phyloP scores from a whole-genome alignment of 768 basidiomycete species.

The Russula brevipes region DNA sequence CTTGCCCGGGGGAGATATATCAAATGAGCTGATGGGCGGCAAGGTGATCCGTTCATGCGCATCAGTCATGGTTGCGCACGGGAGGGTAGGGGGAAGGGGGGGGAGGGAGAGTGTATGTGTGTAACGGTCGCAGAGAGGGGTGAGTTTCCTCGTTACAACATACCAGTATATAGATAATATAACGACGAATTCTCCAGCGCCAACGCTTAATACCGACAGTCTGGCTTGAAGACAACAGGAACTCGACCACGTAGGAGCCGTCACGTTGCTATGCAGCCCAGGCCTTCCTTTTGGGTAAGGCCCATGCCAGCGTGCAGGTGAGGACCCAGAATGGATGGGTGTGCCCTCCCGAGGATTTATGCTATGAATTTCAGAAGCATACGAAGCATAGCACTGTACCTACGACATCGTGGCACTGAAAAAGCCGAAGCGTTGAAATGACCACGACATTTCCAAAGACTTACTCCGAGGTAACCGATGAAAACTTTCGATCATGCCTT shows the following conservation, averaged over 20 bases:
- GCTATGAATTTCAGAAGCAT: conserved; percentile 21
- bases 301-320: conserved; percentile 22
- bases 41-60: conserved; percentile 21
- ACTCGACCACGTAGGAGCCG: conserved; percentile 22
- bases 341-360: conserved; percentile 22
- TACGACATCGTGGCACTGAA: conserved; percentile 19
- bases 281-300: conserved; percentile 21
- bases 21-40: conserved; percentile 20
- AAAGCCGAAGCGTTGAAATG: conserved; percentile 10
- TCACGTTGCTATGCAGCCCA: conserved; percentile 21
- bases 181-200: conserved; percentile 13
- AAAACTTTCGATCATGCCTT: conserved; percentile 21
- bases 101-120: background rate
- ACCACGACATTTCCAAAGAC: conserved; percentile 20
- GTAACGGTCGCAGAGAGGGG: conserved; percentile 10
- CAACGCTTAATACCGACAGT: conserved; percentile 2
- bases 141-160: conserved; percentile 7
- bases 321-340: conserved; percentile 14
- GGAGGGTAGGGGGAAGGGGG: background rate
- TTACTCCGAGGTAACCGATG: conserved; percentile 19
- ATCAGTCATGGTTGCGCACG: conserved; percentile 19
- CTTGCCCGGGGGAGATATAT: conserved; percentile 9
- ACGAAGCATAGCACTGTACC: conserved; percentile 19
- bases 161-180: conserved; percentile 18
- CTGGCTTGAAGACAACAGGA: conserved; percentile 10